A percentile compares a stretch with the other conserved stretches of the same genome.
phyloP scores from a whole-genome alignment of 148 eudicot genomes.

The Fagopyrum tataricum region DNA sequence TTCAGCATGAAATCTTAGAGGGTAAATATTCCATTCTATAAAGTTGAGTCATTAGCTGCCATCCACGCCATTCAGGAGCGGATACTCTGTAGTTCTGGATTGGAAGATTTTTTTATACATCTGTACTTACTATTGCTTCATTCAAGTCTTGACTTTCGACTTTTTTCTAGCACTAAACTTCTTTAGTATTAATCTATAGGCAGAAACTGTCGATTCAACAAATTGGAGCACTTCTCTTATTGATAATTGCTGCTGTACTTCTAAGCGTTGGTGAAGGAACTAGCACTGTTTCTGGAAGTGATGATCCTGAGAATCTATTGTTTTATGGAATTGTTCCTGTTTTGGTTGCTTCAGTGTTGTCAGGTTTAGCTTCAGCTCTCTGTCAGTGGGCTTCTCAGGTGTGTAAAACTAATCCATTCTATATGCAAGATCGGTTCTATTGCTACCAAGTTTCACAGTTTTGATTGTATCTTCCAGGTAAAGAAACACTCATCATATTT shows the following conservation, averaged over 20 bases:
- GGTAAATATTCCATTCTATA: background rate
- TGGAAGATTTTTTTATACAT: background rate
- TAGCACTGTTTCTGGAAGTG: constrained; percentile 52
- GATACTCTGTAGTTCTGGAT: background rate
- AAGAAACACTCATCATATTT: constrained; percentile 86
- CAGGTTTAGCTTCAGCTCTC: constrained; percentile 91
- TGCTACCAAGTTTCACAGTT: background rate
- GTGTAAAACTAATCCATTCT: constrained; percentile 18
- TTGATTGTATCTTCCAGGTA: constrained; percentile 35
- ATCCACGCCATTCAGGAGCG: background rate
- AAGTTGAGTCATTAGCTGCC: background rate
- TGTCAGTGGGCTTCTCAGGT: constrained; percentile 99
- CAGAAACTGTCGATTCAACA: constrained; percentile 93
- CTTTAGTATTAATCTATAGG: constrained; percentile 32
- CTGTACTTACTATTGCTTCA: constrained; percentile 3
- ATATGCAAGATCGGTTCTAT: background rate
- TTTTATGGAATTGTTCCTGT: constrained; percentile 84
- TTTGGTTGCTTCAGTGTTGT: constrained; percentile 82
- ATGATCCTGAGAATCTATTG: constrained; percentile 61
- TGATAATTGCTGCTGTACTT: constrained; percentile 87
- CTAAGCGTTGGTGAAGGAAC: constrained; percentile 93
- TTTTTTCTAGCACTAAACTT: background rate
- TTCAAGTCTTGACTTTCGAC: background rate
- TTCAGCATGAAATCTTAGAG: background rate
- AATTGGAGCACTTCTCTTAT: constrained; percentile 82